phyloP scores from a whole-genome alignment of 2,329 filamentous ascomycete species.

The Hypomyces rosellus region DNA sequence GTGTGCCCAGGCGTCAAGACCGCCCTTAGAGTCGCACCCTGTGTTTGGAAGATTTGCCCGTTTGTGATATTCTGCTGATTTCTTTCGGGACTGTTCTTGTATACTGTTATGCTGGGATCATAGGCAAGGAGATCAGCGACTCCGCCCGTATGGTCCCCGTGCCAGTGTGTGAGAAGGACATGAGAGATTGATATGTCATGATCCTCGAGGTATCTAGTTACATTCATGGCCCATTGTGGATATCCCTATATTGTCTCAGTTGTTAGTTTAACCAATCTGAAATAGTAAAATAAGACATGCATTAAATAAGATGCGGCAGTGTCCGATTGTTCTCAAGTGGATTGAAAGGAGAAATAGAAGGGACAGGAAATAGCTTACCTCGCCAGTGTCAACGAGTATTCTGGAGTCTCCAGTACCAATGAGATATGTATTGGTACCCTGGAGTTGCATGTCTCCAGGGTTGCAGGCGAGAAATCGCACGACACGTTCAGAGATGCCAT shows the following conservation, averaged over 20 bases:
- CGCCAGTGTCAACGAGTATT: constrained; percentile 6
- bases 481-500: too few species aligned
- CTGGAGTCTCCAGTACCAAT: constrained; percentile 1
- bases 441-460: neutral
- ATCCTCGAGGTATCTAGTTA: neutral
- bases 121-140: constrained; percentile 48
- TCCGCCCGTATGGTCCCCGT: constrained; percentile 64
- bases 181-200: constrained; percentile 28
- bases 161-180: constrained; percentile 66
- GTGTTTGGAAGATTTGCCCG: constrained; percentile 42
- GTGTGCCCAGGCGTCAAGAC: constrained; percentile 65
- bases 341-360: too few species aligned
- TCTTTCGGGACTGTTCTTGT: constrained; percentile 48
- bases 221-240: neutral
- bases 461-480: too few species aligned
- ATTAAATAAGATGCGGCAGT: too few species aligned
- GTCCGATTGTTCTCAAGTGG: too few species aligned
- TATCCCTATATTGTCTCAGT: neutral
- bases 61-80: constrained; percentile 36
- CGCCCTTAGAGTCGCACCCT: constrained; percentile 54
- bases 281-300: too few species aligned
- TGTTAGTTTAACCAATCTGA: too few species aligned
- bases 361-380: neutral
- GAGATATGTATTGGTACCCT: constrained; percentile 11
- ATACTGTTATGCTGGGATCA: constrained; percentile 31